phyloP scores from a whole-genome alignment of 1,139 yeast species.

The Arxiozyma slooffiae region DNA sequence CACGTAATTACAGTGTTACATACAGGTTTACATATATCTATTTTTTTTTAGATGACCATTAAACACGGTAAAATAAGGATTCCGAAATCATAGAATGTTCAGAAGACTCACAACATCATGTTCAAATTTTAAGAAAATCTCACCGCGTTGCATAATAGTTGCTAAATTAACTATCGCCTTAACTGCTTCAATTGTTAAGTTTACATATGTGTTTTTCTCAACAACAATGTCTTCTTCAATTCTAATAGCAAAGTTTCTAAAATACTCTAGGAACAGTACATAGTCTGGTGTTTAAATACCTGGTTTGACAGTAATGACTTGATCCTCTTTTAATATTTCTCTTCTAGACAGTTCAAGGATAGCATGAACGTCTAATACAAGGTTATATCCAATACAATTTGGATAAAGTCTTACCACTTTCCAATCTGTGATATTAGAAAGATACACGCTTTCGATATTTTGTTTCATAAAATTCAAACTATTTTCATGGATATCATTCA shows the following conservation, averaged over 20 bases:
- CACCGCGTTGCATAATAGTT: conserved; percentile 45
- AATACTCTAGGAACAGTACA: conserved; percentile 62
- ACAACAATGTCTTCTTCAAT: conserved; percentile 89
- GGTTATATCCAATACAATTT: conserved; percentile 89
- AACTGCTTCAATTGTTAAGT: conserved; percentile 69
- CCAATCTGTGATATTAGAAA: conserved; percentile 39
- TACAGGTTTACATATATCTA: neutral
- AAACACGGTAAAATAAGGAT: conserved; percentile 9
- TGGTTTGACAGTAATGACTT: conserved; percentile 88
- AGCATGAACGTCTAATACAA: conserved; percentile 91
- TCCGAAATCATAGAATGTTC: neutral
- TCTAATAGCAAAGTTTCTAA: conserved; percentile 84
- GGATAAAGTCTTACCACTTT: conserved; percentile 66
- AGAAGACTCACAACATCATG: conserved; percentile 42
- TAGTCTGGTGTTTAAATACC: conserved; percentile 79
- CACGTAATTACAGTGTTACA: neutral
- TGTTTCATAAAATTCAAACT: conserved; percentile 50
- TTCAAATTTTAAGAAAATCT: conserved; percentile 41
- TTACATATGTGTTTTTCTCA: conserved; percentile 48
- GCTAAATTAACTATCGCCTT: conserved; percentile 81
- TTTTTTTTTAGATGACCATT: neutral
- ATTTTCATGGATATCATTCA: conserved; percentile 68
- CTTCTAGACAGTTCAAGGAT: conserved; percentile 51
- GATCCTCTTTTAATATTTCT: conserved; percentile 45
- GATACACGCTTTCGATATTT: conserved; percentile 68